Evolutionary conservation across 257 asterid species (phyloP), one percentile per base, ranked within the genome.

Genomic region (Capsicum pubescens): DNA sequence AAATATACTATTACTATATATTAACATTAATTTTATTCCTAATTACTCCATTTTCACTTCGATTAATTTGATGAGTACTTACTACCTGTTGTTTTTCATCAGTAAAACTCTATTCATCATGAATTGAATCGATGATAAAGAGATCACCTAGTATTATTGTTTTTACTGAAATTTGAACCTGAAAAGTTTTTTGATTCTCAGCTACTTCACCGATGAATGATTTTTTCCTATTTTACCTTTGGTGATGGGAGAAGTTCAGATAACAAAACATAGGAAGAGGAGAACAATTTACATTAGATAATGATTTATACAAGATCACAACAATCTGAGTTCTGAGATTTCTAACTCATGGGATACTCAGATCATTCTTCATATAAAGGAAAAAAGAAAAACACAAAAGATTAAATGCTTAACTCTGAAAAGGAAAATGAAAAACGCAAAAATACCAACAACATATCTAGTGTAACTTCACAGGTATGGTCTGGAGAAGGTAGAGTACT

Each of bases 261-360:
- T 46, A n/a, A 13, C 0, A 13, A 72, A 46, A 46, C 8, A 72
- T 46, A 1, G 36, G 6, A 71, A 71, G 39, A 71, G 58, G 58
- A 71, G 17, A 46, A n/a, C 17, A 52, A 50, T 74, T 2, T 50
- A 21, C 44, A 74, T 74, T 12, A 74, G 9, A 55, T 77, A 6
- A 26, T 54, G 9, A 8, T 13, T 52, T 26, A 3, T 14, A 9
- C 26, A 77, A 54, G 64, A 54, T 54, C 1, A 77, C 9, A 26
- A 77, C 81, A 77, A 26, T 77, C 81, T 26, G 63, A 74, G 44
- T 74, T 50, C 12, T 67, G 13, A 32, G 19, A 35, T 66, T 35
- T 66, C 48, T 35, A 19, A 67, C 5, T 67, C 11, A 19, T 72
- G 42, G 42, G 7, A 7, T 8, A 19, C 60, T 50, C 61, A 74